Conservation (phyloP, 1,284 basidiomycete genomes). For the Fomitiporia mediterranea region DNA sequence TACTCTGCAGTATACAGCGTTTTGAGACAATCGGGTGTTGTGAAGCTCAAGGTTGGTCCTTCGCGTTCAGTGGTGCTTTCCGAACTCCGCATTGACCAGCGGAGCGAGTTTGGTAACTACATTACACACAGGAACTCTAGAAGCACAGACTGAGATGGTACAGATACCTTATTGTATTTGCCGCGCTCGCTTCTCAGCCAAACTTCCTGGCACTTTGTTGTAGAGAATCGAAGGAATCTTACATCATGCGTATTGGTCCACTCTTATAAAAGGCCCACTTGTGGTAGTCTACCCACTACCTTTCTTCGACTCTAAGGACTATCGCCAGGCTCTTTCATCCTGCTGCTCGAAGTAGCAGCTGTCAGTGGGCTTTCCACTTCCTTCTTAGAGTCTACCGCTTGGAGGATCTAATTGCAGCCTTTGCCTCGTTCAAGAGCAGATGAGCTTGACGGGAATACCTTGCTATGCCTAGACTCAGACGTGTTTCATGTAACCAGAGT, state of each 20-base stretch:
- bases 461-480: constrained; percentile 17
- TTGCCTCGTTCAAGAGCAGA: not conserved
- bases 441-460: constrained; percentile 14
- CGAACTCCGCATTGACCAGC: too few species aligned
- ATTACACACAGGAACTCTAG: too few species aligned
- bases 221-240: too few species aligned
- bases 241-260: too few species aligned
- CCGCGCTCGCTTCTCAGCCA: too few species aligned
- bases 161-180: too few species aligned
- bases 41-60: not conserved
- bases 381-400: not conserved
- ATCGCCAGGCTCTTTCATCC: not conserved
- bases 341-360: not conserved
- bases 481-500: not conserved
- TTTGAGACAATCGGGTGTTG: not conserved
- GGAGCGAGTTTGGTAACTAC: too few species aligned
- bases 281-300: not conserved
- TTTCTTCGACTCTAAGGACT: not conserved
- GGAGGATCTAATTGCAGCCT: not conserved
- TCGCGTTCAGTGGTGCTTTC: not conserved
- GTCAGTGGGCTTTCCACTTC: not conserved
- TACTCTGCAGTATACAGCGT: too few species aligned
- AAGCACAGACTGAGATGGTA: too few species aligned
- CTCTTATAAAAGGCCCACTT: not conserved
- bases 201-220: too few species aligned